A percentile compares a stretch with the other conserved stretches of the same genome.
These are phyloP conservation scores for Emmonsia crescens DNA, from an alignment of 2,329 filamentous ascomycete species.

Conservation along the genomic window DNA sequence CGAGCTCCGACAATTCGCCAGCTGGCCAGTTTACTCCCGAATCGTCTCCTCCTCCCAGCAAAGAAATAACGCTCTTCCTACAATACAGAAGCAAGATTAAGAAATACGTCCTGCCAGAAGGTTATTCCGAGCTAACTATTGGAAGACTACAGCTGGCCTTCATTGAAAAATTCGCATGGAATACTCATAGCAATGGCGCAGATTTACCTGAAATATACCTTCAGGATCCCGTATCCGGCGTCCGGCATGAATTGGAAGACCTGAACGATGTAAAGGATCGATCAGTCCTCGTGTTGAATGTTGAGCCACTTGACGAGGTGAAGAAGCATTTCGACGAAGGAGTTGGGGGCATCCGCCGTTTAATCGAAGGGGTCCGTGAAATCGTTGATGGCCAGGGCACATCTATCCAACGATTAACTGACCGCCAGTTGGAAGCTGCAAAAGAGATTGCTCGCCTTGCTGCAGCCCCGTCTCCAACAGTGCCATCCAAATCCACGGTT, in stretches of 20 bases:
- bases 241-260: slow-evolving; percentile 95
- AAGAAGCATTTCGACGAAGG: slow-evolving; percentile 94
- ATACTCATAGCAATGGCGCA: slow-evolving; percentile 83
- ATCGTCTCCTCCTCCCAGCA: slow-evolving; percentile 60
- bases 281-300: slow-evolving; percentile 86
- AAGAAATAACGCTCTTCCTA: slow-evolving; percentile 85
- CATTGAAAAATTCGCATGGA: slow-evolving; percentile 99
- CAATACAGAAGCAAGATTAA: slow-evolving; percentile 97
- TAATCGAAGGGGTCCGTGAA: slow-evolving; percentile 78
- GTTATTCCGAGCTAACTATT: slow-evolving; percentile 72
- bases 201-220: slow-evolving; percentile 97
- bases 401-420: slow-evolving; percentile 75
- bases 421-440: slow-evolving; percentile 78
- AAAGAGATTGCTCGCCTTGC: slow-evolving; percentile 69
- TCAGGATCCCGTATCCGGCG: slow-evolving; percentile 86
- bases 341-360: slow-evolving; percentile 62
- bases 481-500: slow-evolving; percentile 18
- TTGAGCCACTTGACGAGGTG: slow-evolving; percentile 88
- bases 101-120: slow-evolving; percentile 82
- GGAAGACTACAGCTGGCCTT: slow-evolving; percentile 87
- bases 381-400: slow-evolving; percentile 73
- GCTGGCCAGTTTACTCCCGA: slow-evolving; percentile 44
- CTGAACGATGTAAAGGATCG: slow-evolving; percentile 87
- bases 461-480: slow-evolving; percentile 36
- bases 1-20: slow-evolving; percentile 6